These are phyloP conservation scores for Meredithiella fracta DNA, from an alignment of 2,329 filamentous ascomycete species.

Conservation along the genomic window DNA sequence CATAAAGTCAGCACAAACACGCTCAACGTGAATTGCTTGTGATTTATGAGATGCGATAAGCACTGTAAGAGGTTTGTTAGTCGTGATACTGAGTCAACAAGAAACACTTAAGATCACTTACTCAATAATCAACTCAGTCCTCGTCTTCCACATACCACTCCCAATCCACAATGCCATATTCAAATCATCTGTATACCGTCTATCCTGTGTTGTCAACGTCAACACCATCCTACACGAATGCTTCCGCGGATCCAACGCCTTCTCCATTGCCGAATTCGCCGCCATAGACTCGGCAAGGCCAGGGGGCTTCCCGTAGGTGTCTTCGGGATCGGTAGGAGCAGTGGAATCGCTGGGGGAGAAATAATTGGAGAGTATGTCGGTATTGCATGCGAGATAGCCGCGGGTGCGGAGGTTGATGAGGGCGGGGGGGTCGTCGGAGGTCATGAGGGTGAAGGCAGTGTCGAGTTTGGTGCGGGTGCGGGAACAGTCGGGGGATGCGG, in stretches of 20 bases:
- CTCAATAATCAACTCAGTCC: conserved; percentile 30
- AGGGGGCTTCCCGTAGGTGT: neutral
- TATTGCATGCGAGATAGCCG: conserved; percentile 31
- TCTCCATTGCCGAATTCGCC: neutral
- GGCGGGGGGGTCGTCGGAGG: conserved; percentile 30
- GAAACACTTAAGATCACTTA: conserved; percentile 21
- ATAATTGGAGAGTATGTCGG: conserved; percentile 27
- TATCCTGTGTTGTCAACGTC: conserved; percentile 33
- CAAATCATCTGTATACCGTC: conserved; percentile 31
- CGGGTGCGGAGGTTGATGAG: conserved; percentile 30
- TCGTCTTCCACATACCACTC: conserved; percentile 29
- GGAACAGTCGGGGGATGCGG: neutral
- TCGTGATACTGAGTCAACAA: too few relatives aligned
- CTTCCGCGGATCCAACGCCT: conserved; percentile 23
- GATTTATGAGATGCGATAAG: conserved; percentile 22
- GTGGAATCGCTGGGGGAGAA: conserved; percentile 18
- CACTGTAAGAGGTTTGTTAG: conserved; percentile 17
- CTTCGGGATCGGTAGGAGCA: neutral
- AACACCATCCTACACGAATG: conserved; percentile 34
- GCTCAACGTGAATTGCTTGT: neutral
- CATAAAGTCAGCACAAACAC: too few relatives aligned
- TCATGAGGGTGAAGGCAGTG: conserved; percentile 31
- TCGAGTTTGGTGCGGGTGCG: conserved; percentile 11
- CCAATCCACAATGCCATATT: conserved; percentile 35
- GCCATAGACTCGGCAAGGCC: neutral